A percentile compares a stretch with the other conserved stretches of the same genome.
Conservation (phyloP, 345 rosid genomes). For the Bruguiera parviflora region DNA sequence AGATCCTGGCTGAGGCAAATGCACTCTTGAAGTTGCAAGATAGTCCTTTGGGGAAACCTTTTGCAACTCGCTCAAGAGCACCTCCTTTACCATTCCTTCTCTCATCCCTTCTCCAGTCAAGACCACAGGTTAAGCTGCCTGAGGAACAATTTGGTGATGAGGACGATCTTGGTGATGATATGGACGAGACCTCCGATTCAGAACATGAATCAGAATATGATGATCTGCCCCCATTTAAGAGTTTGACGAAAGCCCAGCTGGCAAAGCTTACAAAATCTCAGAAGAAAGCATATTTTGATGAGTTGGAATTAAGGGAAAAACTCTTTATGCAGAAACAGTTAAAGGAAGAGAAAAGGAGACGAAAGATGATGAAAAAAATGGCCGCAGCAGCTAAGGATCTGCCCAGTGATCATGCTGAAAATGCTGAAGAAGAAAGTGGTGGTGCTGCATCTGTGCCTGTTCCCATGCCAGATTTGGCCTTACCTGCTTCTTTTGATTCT, state of each 20-base stretch:
- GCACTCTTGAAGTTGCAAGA: slow-evolving; percentile 83
- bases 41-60: slow-evolving; percentile 76
- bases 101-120: slow-evolving; percentile 89
- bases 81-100: slow-evolving; percentile 90
- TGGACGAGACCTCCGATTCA: slow-evolving; percentile 71
- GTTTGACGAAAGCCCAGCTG: slow-evolving; percentile 69
- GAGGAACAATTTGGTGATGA: slow-evolving; percentile 84
- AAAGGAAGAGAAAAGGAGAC: slow-evolving; percentile 75
- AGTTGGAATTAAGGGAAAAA: slow-evolving; percentile 81
- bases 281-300: slow-evolving; percentile 82
- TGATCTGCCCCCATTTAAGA: slow-evolving; percentile 80
- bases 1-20: slow-evolving; percentile 94
- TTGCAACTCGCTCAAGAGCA: slow-evolving; percentile 60
- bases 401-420: slow-evolving; percentile 46
- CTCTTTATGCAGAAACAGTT: slow-evolving; percentile 86
- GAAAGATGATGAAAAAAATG: slow-evolving; percentile 70
- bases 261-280: slow-evolving; percentile 70
- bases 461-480: slow-evolving; percentile 87
- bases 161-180: slow-evolving; percentile 67
- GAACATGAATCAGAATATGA: slow-evolving; percentile 85
- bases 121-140: slow-evolving; percentile 85
- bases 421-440: slow-evolving; percentile 67
- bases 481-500: slow-evolving; percentile 94
- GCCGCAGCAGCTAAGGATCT: slow-evolving; percentile 59
- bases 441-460: slow-evolving; percentile 86